phyloP scores from a whole-genome alignment of 2,329 filamentous ascomycete genomes.

The Cyphellophora attinorum region DNA sequence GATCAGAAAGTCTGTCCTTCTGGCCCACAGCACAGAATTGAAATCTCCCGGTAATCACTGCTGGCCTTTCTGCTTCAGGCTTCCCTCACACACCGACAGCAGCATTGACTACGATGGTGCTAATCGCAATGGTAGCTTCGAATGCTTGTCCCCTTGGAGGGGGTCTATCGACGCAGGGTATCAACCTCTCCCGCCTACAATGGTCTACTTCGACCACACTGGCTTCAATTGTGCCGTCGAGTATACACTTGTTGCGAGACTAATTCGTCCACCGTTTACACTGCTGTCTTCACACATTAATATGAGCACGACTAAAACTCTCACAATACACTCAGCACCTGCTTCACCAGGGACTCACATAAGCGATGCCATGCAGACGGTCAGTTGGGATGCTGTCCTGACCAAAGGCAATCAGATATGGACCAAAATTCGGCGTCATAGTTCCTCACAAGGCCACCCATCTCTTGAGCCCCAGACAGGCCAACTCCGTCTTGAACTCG shows the following conservation, averaged over 20 bases:
- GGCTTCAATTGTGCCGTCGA: neutral
- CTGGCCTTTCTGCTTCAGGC: constrained; percentile 1
- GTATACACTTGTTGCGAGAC: constrained; percentile 1
- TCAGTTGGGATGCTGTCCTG: neutral
- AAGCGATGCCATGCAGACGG: neutral
- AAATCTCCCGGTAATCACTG: constrained; percentile 1
- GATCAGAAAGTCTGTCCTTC: constrained; percentile 1
- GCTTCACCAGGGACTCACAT: neutral
- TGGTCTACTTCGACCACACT: neutral
- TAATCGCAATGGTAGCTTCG: constrained; percentile 1
- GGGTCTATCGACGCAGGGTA: neutral
- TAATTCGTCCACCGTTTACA: constrained; percentile 1
- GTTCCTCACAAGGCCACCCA: neutral
- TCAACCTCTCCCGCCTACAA: constrained; percentile 1
- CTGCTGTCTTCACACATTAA: constrained; percentile 1
- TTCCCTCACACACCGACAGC: constrained; percentile 1
- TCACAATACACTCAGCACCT: constrained; percentile 1
- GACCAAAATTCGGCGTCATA: neutral
- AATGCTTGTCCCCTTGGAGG: neutral
- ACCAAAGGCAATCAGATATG: constrained; percentile 1
- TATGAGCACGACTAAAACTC: constrained; percentile 1
- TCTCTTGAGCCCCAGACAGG: neutral
- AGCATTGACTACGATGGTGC: constrained; percentile 1
- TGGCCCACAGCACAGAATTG: constrained; percentile 1
- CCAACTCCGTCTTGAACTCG: constrained; percentile 1